These are phyloP conservation scores for Aulographum hederae DNA, from an alignment of 2,329 filamentous ascomycete species.

Conservation along the genomic window DNA sequence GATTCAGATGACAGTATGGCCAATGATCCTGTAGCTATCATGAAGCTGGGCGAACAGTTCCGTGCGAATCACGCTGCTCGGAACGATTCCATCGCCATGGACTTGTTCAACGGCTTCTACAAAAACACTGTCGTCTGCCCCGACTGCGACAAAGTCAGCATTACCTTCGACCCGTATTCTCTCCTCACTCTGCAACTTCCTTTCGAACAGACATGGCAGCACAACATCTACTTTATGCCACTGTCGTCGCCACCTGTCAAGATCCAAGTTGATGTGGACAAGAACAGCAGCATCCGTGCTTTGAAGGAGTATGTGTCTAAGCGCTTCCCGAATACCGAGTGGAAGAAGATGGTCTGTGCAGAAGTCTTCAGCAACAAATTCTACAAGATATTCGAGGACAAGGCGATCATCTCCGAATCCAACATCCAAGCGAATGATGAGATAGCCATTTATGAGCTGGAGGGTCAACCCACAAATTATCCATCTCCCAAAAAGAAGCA, in stretches of 20 bases:
- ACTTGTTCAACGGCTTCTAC: constrained; percentile 94
- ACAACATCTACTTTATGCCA: constrained; percentile 59
- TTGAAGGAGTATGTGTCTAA: constrained; percentile 46
- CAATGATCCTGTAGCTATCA: constrained; percentile 59
- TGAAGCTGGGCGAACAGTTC: constrained; percentile 69
- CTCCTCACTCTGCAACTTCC: constrained; percentile 83
- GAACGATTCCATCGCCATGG: constrained; percentile 88
- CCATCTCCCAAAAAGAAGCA: constrained; percentile 33
- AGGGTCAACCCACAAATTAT: constrained; percentile 62
- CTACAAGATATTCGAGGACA: constrained; percentile 70
- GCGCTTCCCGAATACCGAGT: constrained; percentile 30
- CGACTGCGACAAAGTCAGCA: constrained; percentile 82
- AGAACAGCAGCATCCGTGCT: constrained; percentile 48
- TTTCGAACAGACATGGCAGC: constrained; percentile 65
- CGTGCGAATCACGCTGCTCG: constrained; percentile 84
- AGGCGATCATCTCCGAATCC: constrained; percentile 48
- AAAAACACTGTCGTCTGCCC: constrained; percentile 94
- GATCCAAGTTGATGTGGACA: constrained; percentile 64
- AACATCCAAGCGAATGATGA: constrained; percentile 44
- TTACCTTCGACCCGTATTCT: constrained; percentile 96
- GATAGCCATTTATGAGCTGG: constrained; percentile 59
- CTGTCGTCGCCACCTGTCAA: constrained; percentile 51
- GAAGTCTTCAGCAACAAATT: constrained; percentile 75
- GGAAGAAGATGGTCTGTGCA: constrained; percentile 52
- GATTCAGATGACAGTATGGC: constrained; percentile 97